Evolutionary conservation across 78 protist genomes (phyloP).

Genomic region (Tieghemostelium lacteum): DNA sequence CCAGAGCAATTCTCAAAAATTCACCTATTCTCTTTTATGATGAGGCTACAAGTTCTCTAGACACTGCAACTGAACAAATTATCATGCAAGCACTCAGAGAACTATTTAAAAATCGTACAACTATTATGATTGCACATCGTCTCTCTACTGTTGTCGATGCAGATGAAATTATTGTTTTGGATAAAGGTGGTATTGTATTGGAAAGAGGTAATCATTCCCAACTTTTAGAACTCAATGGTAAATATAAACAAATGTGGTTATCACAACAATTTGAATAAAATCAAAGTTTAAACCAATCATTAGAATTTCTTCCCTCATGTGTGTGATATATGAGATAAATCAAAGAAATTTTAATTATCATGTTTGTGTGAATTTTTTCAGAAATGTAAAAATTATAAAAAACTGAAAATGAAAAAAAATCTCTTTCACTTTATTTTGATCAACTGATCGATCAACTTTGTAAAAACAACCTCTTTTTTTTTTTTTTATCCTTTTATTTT

Average conservation of each 20-base stretch:
- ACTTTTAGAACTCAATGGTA: conserved; percentile 81
- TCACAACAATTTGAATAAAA: conserved; percentile 36
- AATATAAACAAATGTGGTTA: conserved; percentile 82
- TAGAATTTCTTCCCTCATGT: too few relatives aligned
- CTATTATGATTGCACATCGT: conserved; percentile 92
- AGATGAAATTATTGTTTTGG: conserved; percentile 88
- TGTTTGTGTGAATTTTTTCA: too few relatives aligned
- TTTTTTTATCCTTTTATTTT: too few relatives aligned
- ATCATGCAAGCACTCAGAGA: conserved; percentile 88
- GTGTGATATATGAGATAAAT: too few relatives aligned
- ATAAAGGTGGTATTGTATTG: conserved; percentile 81
- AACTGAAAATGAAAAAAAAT: too few relatives aligned
- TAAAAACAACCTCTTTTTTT: too few relatives aligned
- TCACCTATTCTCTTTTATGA: conserved; percentile 84
- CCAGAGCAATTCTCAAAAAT: conserved; percentile 45
- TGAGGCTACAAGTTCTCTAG: conserved; percentile 95
- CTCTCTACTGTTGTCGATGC: conserved; percentile 88
- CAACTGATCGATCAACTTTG: too few relatives aligned
- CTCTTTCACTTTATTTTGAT: too few relatives aligned
- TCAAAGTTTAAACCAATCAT: too few relatives aligned
- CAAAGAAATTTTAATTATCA: too few relatives aligned
- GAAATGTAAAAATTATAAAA: too few relatives aligned
- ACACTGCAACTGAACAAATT: conserved; percentile 88
- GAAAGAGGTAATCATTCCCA: conserved; percentile 92
- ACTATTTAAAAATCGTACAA: conserved; percentile 66